Base-by-base conservation (phyloP, 1,284 basidiomycete genomes). In the Ceratobasidium sp. region DNA sequence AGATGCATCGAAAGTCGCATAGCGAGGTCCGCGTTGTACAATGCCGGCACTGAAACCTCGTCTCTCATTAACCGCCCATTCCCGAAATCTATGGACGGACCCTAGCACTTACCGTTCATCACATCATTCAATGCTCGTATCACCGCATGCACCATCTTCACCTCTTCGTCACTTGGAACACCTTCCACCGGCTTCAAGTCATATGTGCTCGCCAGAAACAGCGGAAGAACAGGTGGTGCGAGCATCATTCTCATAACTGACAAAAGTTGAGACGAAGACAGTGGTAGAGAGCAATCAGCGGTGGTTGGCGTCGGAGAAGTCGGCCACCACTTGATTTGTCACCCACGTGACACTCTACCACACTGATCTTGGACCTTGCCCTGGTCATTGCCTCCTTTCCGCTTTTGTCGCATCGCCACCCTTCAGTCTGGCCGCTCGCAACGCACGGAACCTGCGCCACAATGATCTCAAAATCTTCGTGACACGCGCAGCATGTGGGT, bases 101-200 rank as follows among this genome's bases (percentile, higher is more conserved):
- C 2, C 34, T n/a, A 22, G 1, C 6, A 34, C 58, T 16, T 16
- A 63, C 71, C 37, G 43, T 24, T 37, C 19, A n/a, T 16, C 22
- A 62, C 11, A 41, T 16, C 24, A 13, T 63, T 48, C 27, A 73
- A 19, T 3, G 59, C 34, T 29, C 71, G 27, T 43, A 63, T 73
- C 8, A 39, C 59, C 41, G 46, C 48, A 43, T 63, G 71, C 8
- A 73, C 61, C 8, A 19, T 43, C 24, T 73, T 63, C 24, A 73
- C 59, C 11, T 73, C 59, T 11, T 54, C 71, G n/a, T 73, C 37
- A 6, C 29, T 53, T 34, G 71, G 58, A 2, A 41, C n/a, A 4
- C 71, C 71, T 19, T 22, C 31, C 14, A 63, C 39, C 19, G 16
- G 22, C 31, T 29, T 73, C 48, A 73, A 54, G 7, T 61, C 16